A percentile compares a stretch with the other conserved stretches of the same genome.
Conservation (phyloP, 1,139 yeast genomes). For the Taiozyma sp. region DNA sequence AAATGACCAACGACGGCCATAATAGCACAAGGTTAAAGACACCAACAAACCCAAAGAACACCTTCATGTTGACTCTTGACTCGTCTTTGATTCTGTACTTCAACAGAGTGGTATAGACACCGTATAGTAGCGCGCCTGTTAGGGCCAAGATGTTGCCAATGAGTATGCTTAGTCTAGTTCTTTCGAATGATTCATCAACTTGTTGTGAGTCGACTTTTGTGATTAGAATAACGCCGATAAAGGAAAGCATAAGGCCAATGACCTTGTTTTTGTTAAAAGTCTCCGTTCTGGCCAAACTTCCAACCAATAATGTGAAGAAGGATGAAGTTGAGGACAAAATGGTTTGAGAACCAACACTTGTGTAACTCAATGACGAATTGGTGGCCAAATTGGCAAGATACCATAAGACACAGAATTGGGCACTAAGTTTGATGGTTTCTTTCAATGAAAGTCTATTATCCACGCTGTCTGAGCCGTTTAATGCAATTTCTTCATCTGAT, state of each 20-base stretch:
- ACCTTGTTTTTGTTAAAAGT: slow-evolving; percentile 60
- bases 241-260: slow-evolving; percentile 64
- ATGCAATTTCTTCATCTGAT: slow-evolving; percentile 24
- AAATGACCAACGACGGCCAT: slow-evolving; percentile 76
- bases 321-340: slow-evolving; percentile 89
- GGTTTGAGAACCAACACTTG: slow-evolving; percentile 92
- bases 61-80: slow-evolving; percentile 70
- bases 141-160: slow-evolving; percentile 80
- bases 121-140: slow-evolving; percentile 81
- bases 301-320: slow-evolving; percentile 85
- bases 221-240: slow-evolving; percentile 75
- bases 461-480: slow-evolving; percentile 20
- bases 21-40: slow-evolving; percentile 67
- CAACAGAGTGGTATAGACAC: slow-evolving; percentile 83
- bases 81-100: slow-evolving; percentile 73
- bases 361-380: slow-evolving; percentile 80
- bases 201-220: slow-evolving; percentile 53
- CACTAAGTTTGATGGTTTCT: slow-evolving; percentile 59
- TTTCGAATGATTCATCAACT: slow-evolving; percentile 25
- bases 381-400: slow-evolving; percentile 84
- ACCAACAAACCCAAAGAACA: slow-evolving; percentile 95
- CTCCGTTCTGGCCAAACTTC: slow-evolving; percentile 70
- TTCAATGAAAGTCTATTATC: slow-evolving; percentile 34
- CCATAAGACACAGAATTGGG: slow-evolving; percentile 86
- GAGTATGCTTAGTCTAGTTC: slow-evolving; percentile 38